Evolutionary conservation across 2,329 filamentous ascomycete species (phyloP).

Genomic region (Penicillium sp.): DNA sequence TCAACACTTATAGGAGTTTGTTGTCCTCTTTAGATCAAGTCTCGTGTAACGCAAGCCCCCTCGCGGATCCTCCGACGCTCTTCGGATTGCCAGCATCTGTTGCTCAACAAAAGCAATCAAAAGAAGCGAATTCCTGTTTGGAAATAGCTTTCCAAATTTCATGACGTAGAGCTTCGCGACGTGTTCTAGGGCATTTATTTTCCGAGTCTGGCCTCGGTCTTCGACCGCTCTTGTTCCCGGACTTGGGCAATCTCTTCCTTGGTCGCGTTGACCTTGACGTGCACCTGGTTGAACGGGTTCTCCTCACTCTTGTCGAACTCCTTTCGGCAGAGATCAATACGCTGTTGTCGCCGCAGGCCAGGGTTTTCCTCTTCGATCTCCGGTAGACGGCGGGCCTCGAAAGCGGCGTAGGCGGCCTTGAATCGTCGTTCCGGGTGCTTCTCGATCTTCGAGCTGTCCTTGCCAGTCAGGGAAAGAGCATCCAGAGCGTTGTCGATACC

Average conservation of each 20-base stretch:
- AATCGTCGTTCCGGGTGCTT: conserved; percentile 85
- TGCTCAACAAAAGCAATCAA: too few species aligned
- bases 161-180: neutral
- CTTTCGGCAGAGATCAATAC: conserved; percentile 80
- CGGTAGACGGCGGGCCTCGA: conserved; percentile 76
- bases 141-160: neutral
- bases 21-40: neutral
- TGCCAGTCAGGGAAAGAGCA: conserved; percentile 70
- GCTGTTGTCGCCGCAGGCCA: conserved; percentile 80
- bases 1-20: neutral
- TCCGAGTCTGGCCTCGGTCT: conserved; percentile 72
- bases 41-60: neutral
- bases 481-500: conserved; percentile 95
- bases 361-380: conserved; percentile 87
- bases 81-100: neutral
- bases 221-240: conserved; percentile 68
- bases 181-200: conserved; percentile 17
- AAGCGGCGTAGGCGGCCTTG: conserved; percentile 82
- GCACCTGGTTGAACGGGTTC: conserved; percentile 92
- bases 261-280: conserved; percentile 73
- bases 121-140: neutral
- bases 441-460: conserved; percentile 73
- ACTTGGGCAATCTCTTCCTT: conserved; percentile 75
- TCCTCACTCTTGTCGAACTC: conserved; percentile 95
- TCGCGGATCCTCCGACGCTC: neutral